Evolutionary conservation across 2,329 filamentous ascomycete species (phyloP).

Genomic region (Atkinsonella hypoxylon): DNA sequence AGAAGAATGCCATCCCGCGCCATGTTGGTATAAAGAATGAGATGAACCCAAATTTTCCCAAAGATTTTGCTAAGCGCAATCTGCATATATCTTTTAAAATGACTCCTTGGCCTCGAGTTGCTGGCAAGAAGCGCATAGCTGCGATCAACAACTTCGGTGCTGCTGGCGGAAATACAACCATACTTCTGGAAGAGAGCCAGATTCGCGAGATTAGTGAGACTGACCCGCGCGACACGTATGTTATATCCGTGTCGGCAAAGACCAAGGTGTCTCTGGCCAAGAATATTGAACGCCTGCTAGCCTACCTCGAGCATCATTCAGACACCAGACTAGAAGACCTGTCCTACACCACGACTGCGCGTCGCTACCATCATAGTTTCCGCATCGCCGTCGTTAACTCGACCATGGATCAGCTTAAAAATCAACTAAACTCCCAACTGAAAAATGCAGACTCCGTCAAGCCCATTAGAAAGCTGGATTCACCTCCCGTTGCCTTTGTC

Average conservation of each 20-base stretch:
- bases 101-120: slow-evolving; percentile 33
- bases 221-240: slow-evolving; percentile 44
- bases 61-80: slow-evolving; percentile 43
- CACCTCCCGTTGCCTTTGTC: slow-evolving; percentile 23
- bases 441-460: neutral
- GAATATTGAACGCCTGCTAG: slow-evolving; percentile 43
- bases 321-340: slow-evolving; percentile 43
- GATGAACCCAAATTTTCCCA: slow-evolving; percentile 49
- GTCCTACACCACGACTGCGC: slow-evolving; percentile 57
- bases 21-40: slow-evolving; percentile 55
- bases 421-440: neutral
- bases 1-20: slow-evolving; percentile 50
- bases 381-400: slow-evolving; percentile 35
- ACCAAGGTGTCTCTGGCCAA: slow-evolving; percentile 42
- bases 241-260: slow-evolving; percentile 48
- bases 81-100: slow-evolving; percentile 45
- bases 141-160: slow-evolving; percentile 61
- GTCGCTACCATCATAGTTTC: slow-evolving; percentile 48
- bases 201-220: slow-evolving; percentile 23
- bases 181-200: slow-evolving; percentile 52
- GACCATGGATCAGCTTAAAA: neutral
- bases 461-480: neutral
- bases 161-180: slow-evolving; percentile 58
- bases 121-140: slow-evolving; percentile 31
- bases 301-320: slow-evolving; percentile 39